A percentile compares a stretch with the other conserved stretches of the same genome.
Evolutionary conservation across 148 eudicot species (phyloP).

Genomic region (Silene conica): DNA sequence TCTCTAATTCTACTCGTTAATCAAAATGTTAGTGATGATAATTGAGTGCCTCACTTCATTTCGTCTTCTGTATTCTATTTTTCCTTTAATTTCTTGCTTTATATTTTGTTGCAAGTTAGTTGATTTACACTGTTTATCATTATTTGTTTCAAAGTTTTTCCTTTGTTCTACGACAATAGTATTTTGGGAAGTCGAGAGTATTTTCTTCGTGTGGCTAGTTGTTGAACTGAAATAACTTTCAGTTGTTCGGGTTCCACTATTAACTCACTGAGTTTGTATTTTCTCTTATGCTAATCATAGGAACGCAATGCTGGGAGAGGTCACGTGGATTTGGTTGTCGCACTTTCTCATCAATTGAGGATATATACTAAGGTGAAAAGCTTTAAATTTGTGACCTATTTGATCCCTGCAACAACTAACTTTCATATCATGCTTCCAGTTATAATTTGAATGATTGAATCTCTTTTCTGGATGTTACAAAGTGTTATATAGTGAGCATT

Average conservation of each 20-base stretch:
- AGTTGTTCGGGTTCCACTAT: background rate
- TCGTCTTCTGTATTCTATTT: too few relatives aligned
- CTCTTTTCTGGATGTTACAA: conserved; percentile 36
- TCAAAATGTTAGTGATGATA: too few relatives aligned
- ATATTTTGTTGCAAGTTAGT: too few relatives aligned
- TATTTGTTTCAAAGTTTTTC: too few relatives aligned
- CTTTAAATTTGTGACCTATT: background rate
- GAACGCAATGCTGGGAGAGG: conserved; percentile 78
- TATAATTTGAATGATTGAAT: background rate
- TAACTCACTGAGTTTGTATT: conserved; percentile 2
- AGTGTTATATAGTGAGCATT: conserved; percentile 70
- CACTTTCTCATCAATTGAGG: conserved; percentile 70
- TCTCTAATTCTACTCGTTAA: too few relatives aligned
- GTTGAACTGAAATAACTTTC: background rate
- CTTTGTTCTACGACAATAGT: background rate
- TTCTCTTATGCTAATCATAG: conserved; percentile 30
- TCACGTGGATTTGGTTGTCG: conserved; percentile 99
- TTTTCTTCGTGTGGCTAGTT: background rate
- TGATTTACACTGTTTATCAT: too few relatives aligned
- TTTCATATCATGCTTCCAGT: background rate
- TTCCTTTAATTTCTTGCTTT: too few relatives aligned
- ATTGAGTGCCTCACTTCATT: too few relatives aligned
- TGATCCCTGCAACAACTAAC: background rate
- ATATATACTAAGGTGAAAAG: conserved; percentile 77
- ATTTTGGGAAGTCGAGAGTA: background rate